Percentiles rank a stretch among this genome's conserved stretches.
Evolutionary conservation across 305 asterid species (phyloP).

Genomic region (Fraxinus greggii): DNA sequence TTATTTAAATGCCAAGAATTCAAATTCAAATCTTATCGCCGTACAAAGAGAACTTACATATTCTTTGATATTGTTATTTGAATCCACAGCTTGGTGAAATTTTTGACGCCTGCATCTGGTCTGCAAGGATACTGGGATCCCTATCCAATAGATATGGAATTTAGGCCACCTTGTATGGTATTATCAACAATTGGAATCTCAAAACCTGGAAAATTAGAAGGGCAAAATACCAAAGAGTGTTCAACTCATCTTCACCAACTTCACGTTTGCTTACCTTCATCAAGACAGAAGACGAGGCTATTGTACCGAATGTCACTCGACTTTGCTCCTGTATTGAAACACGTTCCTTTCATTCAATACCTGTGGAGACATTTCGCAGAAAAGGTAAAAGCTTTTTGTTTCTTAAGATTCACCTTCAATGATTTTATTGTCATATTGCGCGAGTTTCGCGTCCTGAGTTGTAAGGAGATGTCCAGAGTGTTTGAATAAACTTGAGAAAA

Average conservation of each 20-base stretch:
- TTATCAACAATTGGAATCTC: conserved; percentile 89
- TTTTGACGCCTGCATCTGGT: conserved; percentile 74
- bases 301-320: conserved; percentile 92
- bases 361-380: conserved; percentile 86
- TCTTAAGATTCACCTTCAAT: not conserved
- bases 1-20: not conserved
- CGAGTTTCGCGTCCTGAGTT: not conserved
- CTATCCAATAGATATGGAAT: conserved; percentile 93
- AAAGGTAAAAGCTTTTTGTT: conserved; percentile 44
- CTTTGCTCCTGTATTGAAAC: conserved; percentile 77
- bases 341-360: conserved; percentile 71
- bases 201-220: conserved; percentile 84
- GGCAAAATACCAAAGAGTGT: conserved; percentile 72
- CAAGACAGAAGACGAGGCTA: conserved; percentile 74
- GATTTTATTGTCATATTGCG: not conserved
- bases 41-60: not conserved
- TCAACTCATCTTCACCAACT: conserved; percentile 89
- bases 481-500: not conserved
- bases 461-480: not conserved
- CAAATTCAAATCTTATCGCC: not conserved
- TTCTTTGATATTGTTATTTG: not conserved
- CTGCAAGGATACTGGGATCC: conserved; percentile 97
- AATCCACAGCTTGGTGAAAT: conserved; percentile 80
- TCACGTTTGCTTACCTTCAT: conserved; percentile 80
- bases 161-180: conserved; percentile 89